Conservation (phyloP, 345 rosid genomes). For the Boechera retrofracta region DNA sequence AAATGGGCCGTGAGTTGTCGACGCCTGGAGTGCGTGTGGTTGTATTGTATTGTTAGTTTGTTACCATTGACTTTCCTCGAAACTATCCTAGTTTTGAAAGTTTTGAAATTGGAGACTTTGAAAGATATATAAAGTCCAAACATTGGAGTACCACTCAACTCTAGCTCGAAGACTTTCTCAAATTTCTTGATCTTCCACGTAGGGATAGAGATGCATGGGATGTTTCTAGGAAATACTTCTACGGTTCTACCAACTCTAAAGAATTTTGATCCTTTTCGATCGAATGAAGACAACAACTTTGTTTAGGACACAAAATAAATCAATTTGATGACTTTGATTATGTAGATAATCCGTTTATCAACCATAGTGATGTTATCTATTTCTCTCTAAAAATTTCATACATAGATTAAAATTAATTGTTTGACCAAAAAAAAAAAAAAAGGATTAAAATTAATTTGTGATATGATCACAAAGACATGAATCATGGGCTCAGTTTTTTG, state of each 20-base stretch:
- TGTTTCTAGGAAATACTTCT: neutral
- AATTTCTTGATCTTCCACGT: slow-evolving; percentile 11
- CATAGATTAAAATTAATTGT: too few species aligned
- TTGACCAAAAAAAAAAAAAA: too few species aligned
- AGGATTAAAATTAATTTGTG: too few species aligned
- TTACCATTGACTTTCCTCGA: neutral
- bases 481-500: too few species aligned
- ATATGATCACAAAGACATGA: too few species aligned
- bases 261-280: neutral
- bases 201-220: neutral
- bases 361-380: too few species aligned
- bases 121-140: neutral
- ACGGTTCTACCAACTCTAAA: neutral
- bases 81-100: neutral
- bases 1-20: too few species aligned
- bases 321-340: too few species aligned
- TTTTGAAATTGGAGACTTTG: neutral
- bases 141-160: neutral
- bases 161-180: slow-evolving; percentile 3
- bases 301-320: neutral
- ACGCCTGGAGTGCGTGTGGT: too few species aligned
- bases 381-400: too few species aligned
- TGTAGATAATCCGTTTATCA: too few species aligned
- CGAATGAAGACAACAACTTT: neutral
- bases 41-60: too few species aligned